phyloP scores from a whole-genome alignment of 2,329 filamentous ascomycete species.

The Pseudogymnoascus sp. region DNA sequence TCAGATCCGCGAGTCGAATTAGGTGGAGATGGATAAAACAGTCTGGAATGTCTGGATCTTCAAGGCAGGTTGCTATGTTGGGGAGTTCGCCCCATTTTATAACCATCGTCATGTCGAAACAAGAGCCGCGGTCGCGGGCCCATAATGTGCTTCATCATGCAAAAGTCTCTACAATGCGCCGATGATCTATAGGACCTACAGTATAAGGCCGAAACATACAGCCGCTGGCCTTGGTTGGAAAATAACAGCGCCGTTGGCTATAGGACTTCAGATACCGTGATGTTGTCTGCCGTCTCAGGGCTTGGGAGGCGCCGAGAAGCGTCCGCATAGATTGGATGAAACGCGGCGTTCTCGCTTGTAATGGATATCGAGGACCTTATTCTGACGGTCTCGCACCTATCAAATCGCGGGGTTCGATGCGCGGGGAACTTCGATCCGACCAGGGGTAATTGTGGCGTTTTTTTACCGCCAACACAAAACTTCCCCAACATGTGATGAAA shows the following conservation, averaged over 20 bases:
- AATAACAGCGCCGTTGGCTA: not conserved
- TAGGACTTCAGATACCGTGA: not conserved
- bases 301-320: not conserved
- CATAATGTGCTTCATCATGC: not conserved
- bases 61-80: not conserved
- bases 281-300: not conserved
- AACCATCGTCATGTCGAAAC: not conserved
- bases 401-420: not conserved
- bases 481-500: not conserved
- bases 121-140: not conserved
- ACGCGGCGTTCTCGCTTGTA: not conserved
- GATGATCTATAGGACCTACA: not conserved
- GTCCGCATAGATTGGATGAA: constrained; percentile 7
- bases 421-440: not conserved
- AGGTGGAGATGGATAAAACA: not conserved
- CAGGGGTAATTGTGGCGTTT: not conserved
- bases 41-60: not conserved
- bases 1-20: not conserved
- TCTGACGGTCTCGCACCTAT: not conserved
- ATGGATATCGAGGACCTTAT: not conserved
- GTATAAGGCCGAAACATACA: constrained; percentile 3
- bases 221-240: no score
- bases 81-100: not conserved
- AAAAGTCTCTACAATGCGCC: not conserved
- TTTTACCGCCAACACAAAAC: not conserved